These are phyloP conservation scores for Mrakia gelida DNA, from an alignment of 768 basidiomycete species.

Conservation along the genomic window DNA sequence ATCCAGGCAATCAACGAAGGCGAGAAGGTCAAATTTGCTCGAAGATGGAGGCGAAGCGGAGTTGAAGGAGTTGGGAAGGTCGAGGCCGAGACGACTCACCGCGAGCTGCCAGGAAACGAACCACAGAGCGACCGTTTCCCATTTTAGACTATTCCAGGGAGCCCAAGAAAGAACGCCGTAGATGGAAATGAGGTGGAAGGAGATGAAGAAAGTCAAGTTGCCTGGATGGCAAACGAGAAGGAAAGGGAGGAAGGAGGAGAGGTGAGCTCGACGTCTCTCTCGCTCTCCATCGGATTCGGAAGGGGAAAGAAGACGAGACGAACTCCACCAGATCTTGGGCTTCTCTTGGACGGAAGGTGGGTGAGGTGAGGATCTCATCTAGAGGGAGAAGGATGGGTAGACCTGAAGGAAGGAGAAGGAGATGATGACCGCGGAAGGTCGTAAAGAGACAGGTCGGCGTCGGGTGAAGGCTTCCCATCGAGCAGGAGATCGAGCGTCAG, in stretches of 20 bases:
- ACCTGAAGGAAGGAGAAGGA: too few species aligned
- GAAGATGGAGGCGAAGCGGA: not conserved
- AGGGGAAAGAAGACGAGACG: conserved; percentile 28
- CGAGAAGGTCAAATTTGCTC: not conserved
- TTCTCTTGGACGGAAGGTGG: conserved; percentile 2
- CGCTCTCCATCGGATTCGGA: conserved; percentile 19
- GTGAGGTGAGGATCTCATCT: conserved; percentile 10
- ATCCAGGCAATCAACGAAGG: too few species aligned
- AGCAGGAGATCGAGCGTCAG: too few species aligned
- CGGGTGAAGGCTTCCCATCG: too few species aligned
- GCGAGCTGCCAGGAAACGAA: conserved; percentile 65
- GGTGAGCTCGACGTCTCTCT: conserved; percentile 32
- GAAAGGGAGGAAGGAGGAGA: conserved; percentile 6
- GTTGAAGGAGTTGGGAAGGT: not conserved
- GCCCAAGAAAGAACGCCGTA: conserved; percentile 52
- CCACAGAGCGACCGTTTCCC: conserved; percentile 53
- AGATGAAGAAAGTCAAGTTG: conserved; percentile 58
- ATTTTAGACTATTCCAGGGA: conserved; percentile 51
- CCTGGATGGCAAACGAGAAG: conserved; percentile 10
- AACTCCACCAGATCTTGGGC: conserved; percentile 41
- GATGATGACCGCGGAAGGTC: too few species aligned
- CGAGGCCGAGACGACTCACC: not conserved
- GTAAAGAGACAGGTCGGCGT: too few species aligned
- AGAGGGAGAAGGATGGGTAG: not conserved
- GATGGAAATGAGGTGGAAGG: conserved; percentile 57